A percentile compares a stretch with the other conserved stretches of the same genome.
Evolutionary conservation across 2,329 filamentous ascomycete genomes (phyloP).

Genomic region (Ophiosphaerella narmari): DNA sequence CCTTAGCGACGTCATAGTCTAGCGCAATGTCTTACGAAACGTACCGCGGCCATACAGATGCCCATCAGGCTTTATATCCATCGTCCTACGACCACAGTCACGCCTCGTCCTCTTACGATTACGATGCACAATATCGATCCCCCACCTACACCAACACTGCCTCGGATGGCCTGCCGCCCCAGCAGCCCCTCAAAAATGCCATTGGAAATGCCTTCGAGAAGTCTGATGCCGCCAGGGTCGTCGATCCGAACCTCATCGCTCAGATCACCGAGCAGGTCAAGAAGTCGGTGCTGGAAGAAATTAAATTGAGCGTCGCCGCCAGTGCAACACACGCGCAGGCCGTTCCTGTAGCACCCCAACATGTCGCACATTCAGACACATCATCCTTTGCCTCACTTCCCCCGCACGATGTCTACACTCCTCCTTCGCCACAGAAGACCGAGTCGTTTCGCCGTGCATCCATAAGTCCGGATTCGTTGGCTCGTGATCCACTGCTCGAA

Average conservation of each 20-base stretch:
- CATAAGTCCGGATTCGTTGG: constrained; percentile 43
- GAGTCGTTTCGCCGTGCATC: constrained; percentile 39
- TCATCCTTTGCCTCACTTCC: constrained; percentile 56
- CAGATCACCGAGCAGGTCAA: constrained; percentile 65
- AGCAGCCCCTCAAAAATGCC: constrained; percentile 60
- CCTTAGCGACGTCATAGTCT: constrained; percentile 24
- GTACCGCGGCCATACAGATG: constrained; percentile 23
- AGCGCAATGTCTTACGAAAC: constrained; percentile 18
- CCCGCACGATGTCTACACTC: constrained; percentile 57
- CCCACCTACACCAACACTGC: constrained; percentile 38
- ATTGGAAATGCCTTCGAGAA: constrained; percentile 61
- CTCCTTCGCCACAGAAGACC: constrained; percentile 56
- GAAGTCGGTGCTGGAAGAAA: constrained; percentile 48
- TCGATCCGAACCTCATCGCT: constrained; percentile 65
- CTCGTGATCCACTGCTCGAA: constrained; percentile 37
- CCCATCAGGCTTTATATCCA: constrained; percentile 18
- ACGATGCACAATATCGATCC: constrained; percentile 30
- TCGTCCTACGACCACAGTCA: constrained; percentile 25
- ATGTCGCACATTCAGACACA: constrained; percentile 48
- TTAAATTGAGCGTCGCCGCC: constrained; percentile 52
- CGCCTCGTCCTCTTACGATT: constrained; percentile 27
- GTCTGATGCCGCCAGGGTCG: constrained; percentile 53
- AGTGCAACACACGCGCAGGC: constrained; percentile 34
- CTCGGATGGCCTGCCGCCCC: constrained; percentile 42
- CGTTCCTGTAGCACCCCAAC: constrained; percentile 40